Base-by-base conservation (phyloP, 2,329 filamentous ascomycete species). In the Xylaria sp. region DNA sequence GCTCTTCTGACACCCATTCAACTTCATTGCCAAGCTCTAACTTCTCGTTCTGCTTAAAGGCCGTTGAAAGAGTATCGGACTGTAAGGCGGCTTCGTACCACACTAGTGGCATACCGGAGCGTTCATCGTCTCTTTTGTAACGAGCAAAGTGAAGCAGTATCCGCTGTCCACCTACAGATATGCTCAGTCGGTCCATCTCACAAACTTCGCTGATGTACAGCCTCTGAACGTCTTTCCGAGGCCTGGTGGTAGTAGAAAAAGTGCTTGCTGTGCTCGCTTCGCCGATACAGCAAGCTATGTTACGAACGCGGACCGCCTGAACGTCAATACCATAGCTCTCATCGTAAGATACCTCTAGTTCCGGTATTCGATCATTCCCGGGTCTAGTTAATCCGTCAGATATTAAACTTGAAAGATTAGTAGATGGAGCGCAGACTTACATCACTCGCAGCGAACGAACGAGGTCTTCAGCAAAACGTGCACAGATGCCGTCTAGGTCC, bases 71-170 rank as follows among this genome's bases (percentile, higher is more conserved):
- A 8, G 52, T 58, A 3, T 63, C 59, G 1, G 71, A 72, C 31
- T 68, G 67, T 21, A 74, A 53, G 21, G 54, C 55, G 23, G 54
- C 69, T 38, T 74, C 71, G 15, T 73, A 73, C 68, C 71, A 74
- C 11, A 37, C 54, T 9, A 62, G 44, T 4, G 69, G 51, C 1
- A 60, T 35, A 1, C 65, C 67, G 9, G 56, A 46, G 10, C 48
- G 35, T 29, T 58, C 25, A 3, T 35, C 23, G 38, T 51, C 43
- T 6, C 58, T 52, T 6, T 52, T 25, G 17, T 48, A 58, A 1
- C 57, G 53, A 4, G 54, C 33, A 33, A 67, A 67, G 1, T 37
- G 52, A 17, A 69, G 29, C 1, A 48, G 57, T 6, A 57, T 38
- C 1, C 29, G 27, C 13, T 63, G 60, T 9, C 60, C 47, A 8